Conservation (phyloP, 176 grass and related monocot genomes). For the Hordeum vulgare region DNA sequence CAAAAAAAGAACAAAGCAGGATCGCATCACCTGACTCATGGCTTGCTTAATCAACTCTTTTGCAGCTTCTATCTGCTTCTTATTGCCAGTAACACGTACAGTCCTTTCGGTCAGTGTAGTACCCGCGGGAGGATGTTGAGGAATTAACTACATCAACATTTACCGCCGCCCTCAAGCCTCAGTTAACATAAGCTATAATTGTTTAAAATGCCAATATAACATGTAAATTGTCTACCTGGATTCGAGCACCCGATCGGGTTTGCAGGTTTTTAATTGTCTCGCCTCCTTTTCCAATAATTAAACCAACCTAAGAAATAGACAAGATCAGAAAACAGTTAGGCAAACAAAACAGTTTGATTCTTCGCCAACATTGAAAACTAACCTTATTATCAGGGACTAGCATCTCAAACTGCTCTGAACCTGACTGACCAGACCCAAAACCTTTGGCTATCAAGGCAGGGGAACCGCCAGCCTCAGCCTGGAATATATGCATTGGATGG, state of each 20-base stretch:
- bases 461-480: slow-evolving; percentile 91
- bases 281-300: slow-evolving; percentile 91
- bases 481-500: slow-evolving; percentile 7
- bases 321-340: neutral
- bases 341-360: neutral
- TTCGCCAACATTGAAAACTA: neutral
- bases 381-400: slow-evolving; percentile 90
- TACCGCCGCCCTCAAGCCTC: neutral
- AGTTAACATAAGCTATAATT: neutral
- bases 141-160: slow-evolving; percentile 63
- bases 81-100: slow-evolving; percentile 79
- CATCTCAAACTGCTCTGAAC: slow-evolving; percentile 79
- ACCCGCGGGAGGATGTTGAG: slow-evolving; percentile 73
- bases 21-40: slow-evolving; percentile 71
- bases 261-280: slow-evolving; percentile 91
- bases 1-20: neutral
- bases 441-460: slow-evolving; percentile 80
- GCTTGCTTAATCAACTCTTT: slow-evolving; percentile 88
- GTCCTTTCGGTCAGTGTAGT: slow-evolving; percentile 75
- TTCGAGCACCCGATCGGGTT: slow-evolving; percentile 86
- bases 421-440: slow-evolving; percentile 63
- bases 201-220: slow-evolving; percentile 14
- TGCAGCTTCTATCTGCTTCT: slow-evolving; percentile 84
- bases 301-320: slow-evolving; percentile 53
- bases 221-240: slow-evolving; percentile 56